Evolutionary conservation across 2,329 filamentous ascomycete species (phyloP).

Genomic region (Verticillium nubilum): DNA sequence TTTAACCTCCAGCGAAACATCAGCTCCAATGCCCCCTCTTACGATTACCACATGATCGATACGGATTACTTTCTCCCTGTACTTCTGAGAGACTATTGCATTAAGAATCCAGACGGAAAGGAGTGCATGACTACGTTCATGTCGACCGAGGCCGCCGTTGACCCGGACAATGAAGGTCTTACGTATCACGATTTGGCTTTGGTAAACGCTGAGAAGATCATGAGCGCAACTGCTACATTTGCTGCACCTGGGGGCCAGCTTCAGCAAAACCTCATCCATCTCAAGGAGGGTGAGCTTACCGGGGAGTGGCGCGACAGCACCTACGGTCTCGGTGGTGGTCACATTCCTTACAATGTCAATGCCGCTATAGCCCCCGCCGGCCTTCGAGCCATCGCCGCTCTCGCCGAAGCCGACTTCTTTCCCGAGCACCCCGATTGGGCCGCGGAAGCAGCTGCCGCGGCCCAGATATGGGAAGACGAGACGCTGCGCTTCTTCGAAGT

Average conservation of each 20-base stretch:
- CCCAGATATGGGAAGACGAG: slow-evolving; percentile 56
- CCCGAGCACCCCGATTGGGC: slow-evolving; percentile 41
- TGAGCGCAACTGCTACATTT: slow-evolving; percentile 50
- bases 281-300: slow-evolving; percentile 47
- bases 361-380: slow-evolving; percentile 57
- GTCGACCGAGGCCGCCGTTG: slow-evolving; percentile 37
- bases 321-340: slow-evolving; percentile 54
- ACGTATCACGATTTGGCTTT: slow-evolving; percentile 47
- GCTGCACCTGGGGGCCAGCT: slow-evolving; percentile 36
- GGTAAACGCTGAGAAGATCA: slow-evolving; percentile 51
- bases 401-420: slow-evolving; percentile 46
- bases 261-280: slow-evolving; percentile 49
- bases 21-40: slow-evolving; percentile 44
- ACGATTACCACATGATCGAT: slow-evolving; percentile 58
- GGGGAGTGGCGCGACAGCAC: slow-evolving; percentile 60
- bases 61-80: slow-evolving; percentile 57
- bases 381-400: slow-evolving; percentile 48
- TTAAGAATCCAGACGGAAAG: slow-evolving; percentile 33
- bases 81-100: slow-evolving; percentile 53
- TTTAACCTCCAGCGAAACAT: slow-evolving; percentile 49
- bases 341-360: slow-evolving; percentile 62
- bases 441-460: slow-evolving; percentile 38
- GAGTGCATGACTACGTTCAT: slow-evolving; percentile 29
- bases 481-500: slow-evolving; percentile 55
- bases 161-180: slow-evolving; percentile 44